Evolutionary conservation across 371 early-diverging fungal genomes (phyloP), one percentile per base, ranked within the genome.

Genomic region (Mortierella sp.): DNA sequence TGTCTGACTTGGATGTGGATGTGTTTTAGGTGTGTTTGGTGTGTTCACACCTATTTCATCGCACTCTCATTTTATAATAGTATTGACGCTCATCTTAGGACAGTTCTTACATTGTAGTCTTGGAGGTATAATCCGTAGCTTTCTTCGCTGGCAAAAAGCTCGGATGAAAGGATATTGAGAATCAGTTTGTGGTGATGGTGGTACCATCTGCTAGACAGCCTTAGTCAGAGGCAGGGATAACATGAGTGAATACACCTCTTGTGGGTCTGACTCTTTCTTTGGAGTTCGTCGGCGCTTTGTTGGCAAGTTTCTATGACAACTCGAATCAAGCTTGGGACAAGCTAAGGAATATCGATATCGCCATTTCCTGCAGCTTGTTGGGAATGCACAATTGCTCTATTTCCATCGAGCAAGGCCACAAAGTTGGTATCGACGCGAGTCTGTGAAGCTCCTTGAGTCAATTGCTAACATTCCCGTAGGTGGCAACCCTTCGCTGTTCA

Each of bases 321-420:
- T 26, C 12, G 49, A 49, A n/a, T n/a, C n/a, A n/a, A n/a, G n/a
- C n/a, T n/a, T n/a, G n/a, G n/a, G n/a, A n/a, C n/a, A n/a, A n/a
- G n/a, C n/a, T n/a, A n/a, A n/a, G n/a, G n/a, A n/a, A n/a, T n/a
- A n/a, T n/a, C n/a, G n/a, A n/a, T n/a, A n/a, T n/a, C n/a, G n/a
- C n/a, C n/a, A 77, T 97, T 96, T 66, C 96, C 95, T 62, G 94
- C 95, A n/a, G 99, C 98, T 35, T 35, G 35, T 5, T 35, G 35
- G 35, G 35, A 8, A 35, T 35, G 35, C 35, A 8, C 6, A 88
- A 94, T 99, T 99, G 75, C 94, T 95, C 94, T 99, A 90, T 99
- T 99, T 74, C 99, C 99, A 35, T 99, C 97, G 62, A 99, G 89
- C 96, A 99, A 97, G 73, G 99, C 96, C 40, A 97, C 97, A 87